Percentiles rank a stretch among this genome's conserved stretches.
Conservation (phyloP, 176 grass and related monocot genomes). For the Musa schizocarpa region DNA sequence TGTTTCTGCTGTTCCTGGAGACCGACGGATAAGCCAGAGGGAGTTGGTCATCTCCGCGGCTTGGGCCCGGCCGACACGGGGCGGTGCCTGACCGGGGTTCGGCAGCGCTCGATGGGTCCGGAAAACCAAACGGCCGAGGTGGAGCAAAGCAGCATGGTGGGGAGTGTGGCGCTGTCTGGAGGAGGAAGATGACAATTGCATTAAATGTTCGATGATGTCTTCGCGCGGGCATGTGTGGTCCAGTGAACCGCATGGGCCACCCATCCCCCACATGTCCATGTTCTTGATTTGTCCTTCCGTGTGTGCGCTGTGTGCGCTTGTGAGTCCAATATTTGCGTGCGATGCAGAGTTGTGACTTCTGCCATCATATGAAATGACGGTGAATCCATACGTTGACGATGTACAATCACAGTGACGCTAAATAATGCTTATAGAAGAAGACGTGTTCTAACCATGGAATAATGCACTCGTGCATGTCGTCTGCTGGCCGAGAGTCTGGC, state of each 20-base stretch:
- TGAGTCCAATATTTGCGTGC: no score
- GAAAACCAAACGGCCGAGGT: neutral
- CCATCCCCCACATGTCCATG: no score
- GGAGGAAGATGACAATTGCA: neutral
- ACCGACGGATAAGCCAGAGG: neutral
- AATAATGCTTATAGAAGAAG: no score
- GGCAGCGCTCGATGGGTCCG: neutral
- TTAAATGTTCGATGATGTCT: neutral
- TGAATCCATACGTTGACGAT: no score
- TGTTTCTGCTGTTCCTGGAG: neutral
- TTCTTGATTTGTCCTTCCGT: no score
- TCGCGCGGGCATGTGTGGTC: neutral
- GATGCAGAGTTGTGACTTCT: no score
- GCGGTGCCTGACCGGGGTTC: neutral
- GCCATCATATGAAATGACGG: no score
- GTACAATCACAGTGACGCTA: no score
- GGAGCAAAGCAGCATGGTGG: neutral
- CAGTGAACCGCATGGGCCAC: neutral
- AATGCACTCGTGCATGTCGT: no score
- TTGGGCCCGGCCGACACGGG: slow-evolving; percentile 2
- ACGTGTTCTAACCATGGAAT: no score
- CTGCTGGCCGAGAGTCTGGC: no score
- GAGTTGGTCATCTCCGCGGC: neutral
- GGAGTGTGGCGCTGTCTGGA: neutral
- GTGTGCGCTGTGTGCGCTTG: no score